These are phyloP conservation scores for Phytopythium mirpurense DNA, from an alignment of 352 stramenopile genomes.

Conservation along the genomic window DNA sequence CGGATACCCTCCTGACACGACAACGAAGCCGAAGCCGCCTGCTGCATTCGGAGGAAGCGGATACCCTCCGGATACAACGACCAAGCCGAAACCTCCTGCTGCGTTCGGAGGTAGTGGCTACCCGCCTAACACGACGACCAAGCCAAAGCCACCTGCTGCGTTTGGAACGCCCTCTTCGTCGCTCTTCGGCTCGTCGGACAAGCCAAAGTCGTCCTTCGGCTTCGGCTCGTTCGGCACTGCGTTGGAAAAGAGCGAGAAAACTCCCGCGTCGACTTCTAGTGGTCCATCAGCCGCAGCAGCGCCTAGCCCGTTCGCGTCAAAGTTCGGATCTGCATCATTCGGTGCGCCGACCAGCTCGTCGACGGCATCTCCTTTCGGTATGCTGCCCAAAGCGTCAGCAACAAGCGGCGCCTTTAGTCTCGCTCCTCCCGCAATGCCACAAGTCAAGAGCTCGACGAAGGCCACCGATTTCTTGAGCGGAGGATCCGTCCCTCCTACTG, in stretches of 20 bases:
- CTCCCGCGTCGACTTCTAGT: neutral
- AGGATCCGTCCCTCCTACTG: neutral
- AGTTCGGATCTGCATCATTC: neutral
- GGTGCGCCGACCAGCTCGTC: neutral
- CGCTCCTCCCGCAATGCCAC: slow-evolving; percentile 6
- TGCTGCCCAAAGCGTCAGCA: slow-evolving; percentile 15
- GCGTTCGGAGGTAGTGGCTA: slow-evolving; percentile 1
- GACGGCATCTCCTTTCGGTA: slow-evolving; percentile 21
- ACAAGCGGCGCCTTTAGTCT: slow-evolving; percentile 19
- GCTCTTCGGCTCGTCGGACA: slow-evolving; percentile 5
- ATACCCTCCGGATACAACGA: slow-evolving; percentile 34
- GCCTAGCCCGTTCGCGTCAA: neutral
- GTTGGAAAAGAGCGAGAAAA: neutral
- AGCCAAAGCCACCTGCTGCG: slow-evolving; percentile 6
- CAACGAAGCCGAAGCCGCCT: slow-evolving; percentile 22
- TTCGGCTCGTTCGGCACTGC: slow-evolving; percentile 22
- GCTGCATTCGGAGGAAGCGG: slow-evolving; percentile 19
- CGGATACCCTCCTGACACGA: slow-evolving; percentile 33
- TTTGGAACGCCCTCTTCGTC: slow-evolving; percentile 4
- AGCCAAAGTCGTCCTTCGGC: slow-evolving; percentile 18
- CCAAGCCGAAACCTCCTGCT: slow-evolving; percentile 24
- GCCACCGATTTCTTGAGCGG: neutral
- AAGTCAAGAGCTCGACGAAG: slow-evolving; percentile 5
- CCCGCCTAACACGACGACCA: slow-evolving; percentile 9
- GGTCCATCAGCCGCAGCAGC: neutral